Evolutionary conservation across 2,329 filamentous ascomycete species (phyloP).

Genomic region (Diaporthe vaccinii): DNA sequence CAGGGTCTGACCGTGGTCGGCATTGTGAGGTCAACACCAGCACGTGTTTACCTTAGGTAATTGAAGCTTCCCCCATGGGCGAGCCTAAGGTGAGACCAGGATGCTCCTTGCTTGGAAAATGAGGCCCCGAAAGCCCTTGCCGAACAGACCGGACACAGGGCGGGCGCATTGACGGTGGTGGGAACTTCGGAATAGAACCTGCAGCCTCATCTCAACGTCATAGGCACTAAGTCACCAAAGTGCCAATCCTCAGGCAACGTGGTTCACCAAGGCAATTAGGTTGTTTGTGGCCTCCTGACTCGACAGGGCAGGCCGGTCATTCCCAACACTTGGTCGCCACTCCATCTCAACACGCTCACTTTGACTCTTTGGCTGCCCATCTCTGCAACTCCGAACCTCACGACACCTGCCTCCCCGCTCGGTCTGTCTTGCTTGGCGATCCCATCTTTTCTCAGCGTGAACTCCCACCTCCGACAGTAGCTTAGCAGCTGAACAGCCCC

Average conservation of each 20-base stretch:
- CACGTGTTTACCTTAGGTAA: background rate
- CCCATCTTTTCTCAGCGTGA: background rate
- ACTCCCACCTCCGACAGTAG: background rate
- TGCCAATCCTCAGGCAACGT: background rate
- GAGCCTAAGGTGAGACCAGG: background rate
- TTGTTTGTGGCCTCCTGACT: background rate
- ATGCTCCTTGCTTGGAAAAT: background rate
- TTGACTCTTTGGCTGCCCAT: background rate
- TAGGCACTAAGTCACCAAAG: background rate
- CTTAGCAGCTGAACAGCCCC: background rate
- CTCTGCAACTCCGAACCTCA: background rate
- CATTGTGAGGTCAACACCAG: background rate
- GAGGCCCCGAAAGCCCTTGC: background rate
- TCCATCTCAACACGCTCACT: background rate
- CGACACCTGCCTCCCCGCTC: no score
- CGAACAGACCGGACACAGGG: background rate
- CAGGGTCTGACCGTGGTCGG: no score
- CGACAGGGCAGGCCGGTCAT: background rate
- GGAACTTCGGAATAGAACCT: background rate
- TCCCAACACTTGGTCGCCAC: background rate
- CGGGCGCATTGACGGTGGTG: background rate
- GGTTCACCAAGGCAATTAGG: no score
- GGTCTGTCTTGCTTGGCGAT: background rate
- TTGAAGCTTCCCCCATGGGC: background rate
- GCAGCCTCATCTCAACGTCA: background rate